A percentile compares a stretch with the other conserved stretches of the same genome.
Evolutionary conservation across 805 yeast genomes (phyloP).

Genomic region (Ogataea haglerorum): DNA sequence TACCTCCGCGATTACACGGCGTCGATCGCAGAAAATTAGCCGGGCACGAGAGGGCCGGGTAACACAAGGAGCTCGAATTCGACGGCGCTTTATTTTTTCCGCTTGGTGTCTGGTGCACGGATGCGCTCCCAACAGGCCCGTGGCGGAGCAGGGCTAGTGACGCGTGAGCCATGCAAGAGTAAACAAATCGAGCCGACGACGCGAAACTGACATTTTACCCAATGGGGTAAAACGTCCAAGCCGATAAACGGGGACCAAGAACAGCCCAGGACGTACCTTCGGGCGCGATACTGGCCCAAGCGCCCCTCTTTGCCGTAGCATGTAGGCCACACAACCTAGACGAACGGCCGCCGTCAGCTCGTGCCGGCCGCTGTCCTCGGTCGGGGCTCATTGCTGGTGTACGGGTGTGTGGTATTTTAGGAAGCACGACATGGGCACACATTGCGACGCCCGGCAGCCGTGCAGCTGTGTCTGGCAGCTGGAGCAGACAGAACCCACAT

Average conservation of each 20-base stretch:
- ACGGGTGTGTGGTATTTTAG: neutral
- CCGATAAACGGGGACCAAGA: neutral
- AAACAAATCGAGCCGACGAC: constrained; percentile 9
- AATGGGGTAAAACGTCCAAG: constrained; percentile 3
- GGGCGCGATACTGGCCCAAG: too few relatives aligned
- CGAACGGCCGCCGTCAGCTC: too few relatives aligned
- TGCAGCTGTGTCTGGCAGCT: neutral
- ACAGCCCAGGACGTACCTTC: too few relatives aligned
- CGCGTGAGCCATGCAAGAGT: constrained; percentile 10
- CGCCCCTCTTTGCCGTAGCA: too few relatives aligned
- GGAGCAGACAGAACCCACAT: neutral
- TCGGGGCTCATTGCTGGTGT: neutral
- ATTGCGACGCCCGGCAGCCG: neutral
- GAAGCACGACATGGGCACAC: neutral
- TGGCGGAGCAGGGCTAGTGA: constrained; percentile 1
- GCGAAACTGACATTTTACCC: constrained; percentile 8
- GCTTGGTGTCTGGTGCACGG: constrained; percentile 4
- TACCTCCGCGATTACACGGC: neutral
- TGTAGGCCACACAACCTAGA: too few relatives aligned
- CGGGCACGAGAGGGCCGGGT: constrained; percentile 1
- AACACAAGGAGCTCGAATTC: too few relatives aligned
- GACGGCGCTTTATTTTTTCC: too few relatives aligned
- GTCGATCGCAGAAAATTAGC: neutral
- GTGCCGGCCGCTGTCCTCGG: too few relatives aligned
- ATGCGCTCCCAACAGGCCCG: neutral